A percentile compares a stretch with the other conserved stretches of the same genome.
phyloP scores from a whole-genome alignment of 345 rosid genomes.

The Arabidopsis suecica region DNA sequence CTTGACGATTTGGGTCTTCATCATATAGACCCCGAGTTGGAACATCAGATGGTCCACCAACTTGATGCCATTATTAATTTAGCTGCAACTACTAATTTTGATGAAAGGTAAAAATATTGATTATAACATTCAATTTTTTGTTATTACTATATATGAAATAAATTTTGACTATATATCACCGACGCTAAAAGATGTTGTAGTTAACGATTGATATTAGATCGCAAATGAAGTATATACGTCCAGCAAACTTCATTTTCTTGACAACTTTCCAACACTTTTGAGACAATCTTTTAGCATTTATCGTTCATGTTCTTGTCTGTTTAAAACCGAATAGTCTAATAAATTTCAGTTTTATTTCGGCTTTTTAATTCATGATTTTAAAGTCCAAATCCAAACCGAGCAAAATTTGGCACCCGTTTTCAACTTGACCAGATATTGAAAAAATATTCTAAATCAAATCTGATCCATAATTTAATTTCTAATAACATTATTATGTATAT shows the following conservation, averaged over 20 bases:
- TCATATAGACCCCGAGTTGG: conserved; percentile 18
- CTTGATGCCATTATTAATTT: conserved; percentile 42
- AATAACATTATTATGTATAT: not conserved
- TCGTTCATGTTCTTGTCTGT: not conserved
- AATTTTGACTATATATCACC: not conserved
- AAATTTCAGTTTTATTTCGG: too few relatives aligned
- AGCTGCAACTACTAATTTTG: conserved; percentile 46
- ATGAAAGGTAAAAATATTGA: conserved; percentile 37
- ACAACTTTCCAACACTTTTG: not conserved
- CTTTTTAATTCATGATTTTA: too few relatives aligned
- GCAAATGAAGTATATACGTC: not conserved
- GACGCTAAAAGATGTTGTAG: not conserved
- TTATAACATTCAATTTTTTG: not conserved
- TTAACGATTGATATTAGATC: not conserved
- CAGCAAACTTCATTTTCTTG: not conserved
- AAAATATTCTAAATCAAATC: not conserved
- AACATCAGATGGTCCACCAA: conserved; percentile 34
- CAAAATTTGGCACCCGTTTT: too few relatives aligned
- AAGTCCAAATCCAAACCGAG: too few relatives aligned
- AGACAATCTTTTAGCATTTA: not conserved
- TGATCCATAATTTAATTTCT: not conserved
- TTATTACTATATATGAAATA: not conserved
- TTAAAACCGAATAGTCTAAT: not conserved
- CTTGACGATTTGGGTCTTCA: conserved; percentile 37
- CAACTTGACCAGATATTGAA: too few relatives aligned